Base-by-base conservation (phyloP, 371 early-diverging fungal genomes). In the Mucor irregularis region DNA sequence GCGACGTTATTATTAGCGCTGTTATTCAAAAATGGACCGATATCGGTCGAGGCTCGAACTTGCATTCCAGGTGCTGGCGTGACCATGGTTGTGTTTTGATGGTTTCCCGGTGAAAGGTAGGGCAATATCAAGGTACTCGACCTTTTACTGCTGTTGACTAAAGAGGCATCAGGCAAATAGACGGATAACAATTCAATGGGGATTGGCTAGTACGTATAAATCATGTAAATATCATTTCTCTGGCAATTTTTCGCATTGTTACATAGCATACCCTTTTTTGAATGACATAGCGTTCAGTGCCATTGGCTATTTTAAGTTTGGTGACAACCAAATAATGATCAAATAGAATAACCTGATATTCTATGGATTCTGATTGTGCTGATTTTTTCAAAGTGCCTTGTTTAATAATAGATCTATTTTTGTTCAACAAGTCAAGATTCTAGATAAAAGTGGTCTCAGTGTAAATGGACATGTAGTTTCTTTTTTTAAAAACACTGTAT, bases 181-280 rank as follows among this genome's bases (percentile, higher is more conserved):
- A 65, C 71, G 2, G 58, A 53, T 25, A 92, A 69, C 45, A 92
- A 50, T 57, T 89, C 88, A 39, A 91, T 65, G 13, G 93, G 91
- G 13, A 93, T 89, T 2, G 92, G 92, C 68, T 86, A 76, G 62
- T 83, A 45, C n/a, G n/a, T n/a, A n/a, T n/a, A n/a, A n/a, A n/a
- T 5, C 11, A 31, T 25, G 26, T 25, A n/a, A 28, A n/a, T n/a
- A 28, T 14, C 4, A 26, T 6, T 26, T 21, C 5, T 13, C 13
- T 25, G 16, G n/a, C 19, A n/a, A 39, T 39, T 45, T 9, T 10
- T 24, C 24, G 24, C 14, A 2, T 21, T 10, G 24, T 30, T 35
- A 21, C 9, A 16, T 37, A 10, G 44, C 52, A 60, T 64, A 65
- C 75, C 54, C 64, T 52, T 42, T 64, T 56, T 37, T 76, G 71